Conservation (phyloP, 257 asterid genomes). For the Gentiana macrophylla region DNA sequence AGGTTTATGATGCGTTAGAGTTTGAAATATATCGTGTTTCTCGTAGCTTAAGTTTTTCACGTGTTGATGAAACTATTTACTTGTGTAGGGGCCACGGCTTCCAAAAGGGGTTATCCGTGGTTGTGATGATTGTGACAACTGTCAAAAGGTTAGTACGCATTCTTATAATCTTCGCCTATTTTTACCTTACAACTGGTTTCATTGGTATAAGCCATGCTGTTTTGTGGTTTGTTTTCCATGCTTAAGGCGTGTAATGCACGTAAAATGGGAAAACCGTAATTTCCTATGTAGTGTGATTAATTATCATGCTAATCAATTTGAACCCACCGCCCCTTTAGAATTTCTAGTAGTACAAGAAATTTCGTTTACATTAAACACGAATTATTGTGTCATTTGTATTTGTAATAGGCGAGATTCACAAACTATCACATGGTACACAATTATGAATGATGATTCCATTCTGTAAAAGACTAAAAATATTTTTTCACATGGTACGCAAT, state of each 20-base stretch:
- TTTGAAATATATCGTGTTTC: background rate
- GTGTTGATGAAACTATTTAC: slow-evolving; percentile 2
- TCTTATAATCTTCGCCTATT: background rate
- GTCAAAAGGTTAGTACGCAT: slow-evolving; percentile 64
- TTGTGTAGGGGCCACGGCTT: slow-evolving; percentile 46
- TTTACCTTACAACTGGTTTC: background rate
- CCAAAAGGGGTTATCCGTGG: slow-evolving; percentile 89
- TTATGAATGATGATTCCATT: too few species aligned
- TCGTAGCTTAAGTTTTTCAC: slow-evolving; percentile 3
- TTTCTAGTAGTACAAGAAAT: too few species aligned
- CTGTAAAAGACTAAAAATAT: too few species aligned
- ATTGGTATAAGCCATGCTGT: background rate
- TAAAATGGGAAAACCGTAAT: too few species aligned
- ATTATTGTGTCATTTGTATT: too few species aligned
- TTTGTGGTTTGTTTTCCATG: background rate
- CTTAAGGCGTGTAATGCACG: background rate
- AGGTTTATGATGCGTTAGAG: background rate
- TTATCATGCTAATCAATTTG: too few species aligned
- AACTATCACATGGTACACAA: too few species aligned
- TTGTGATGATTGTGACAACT: slow-evolving; percentile 63
- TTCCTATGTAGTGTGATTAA: too few species aligned
- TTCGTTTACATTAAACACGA: too few species aligned
- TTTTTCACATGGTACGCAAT: too few species aligned
- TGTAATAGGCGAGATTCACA: too few species aligned
- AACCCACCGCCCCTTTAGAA: too few species aligned